Evolutionary conservation across 768 basidiomycete genomes (phyloP).

Genomic region (Termitomyces sp.): DNA sequence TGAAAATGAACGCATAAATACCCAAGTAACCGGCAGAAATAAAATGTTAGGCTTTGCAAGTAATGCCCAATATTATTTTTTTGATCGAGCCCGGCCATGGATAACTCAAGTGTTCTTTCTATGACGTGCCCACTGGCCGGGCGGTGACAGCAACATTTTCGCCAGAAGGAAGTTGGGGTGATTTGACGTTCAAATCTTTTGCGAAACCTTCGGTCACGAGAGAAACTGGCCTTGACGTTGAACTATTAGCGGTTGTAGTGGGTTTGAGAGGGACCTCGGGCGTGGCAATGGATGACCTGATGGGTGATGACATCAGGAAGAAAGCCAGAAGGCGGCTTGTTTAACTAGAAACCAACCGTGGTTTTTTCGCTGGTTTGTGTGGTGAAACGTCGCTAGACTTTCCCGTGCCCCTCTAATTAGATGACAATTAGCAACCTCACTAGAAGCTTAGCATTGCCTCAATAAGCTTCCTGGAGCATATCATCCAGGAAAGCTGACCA

Average conservation of each 20-base stretch:
- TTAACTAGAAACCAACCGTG: constrained; percentile 55
- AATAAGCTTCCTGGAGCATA: too few relatives aligned
- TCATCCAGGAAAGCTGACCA: too few relatives aligned
- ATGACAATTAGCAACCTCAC: constrained; percentile 4
- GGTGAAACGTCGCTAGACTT: constrained; percentile 59
- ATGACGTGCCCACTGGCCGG: constrained; percentile 35
- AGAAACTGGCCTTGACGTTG: constrained; percentile 23
- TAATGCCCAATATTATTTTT: constrained; percentile 7
- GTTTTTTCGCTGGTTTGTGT: constrained; percentile 75
- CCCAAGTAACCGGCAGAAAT: constrained; percentile 29
- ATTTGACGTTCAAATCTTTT: constrained; percentile 47
- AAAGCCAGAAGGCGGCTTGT: constrained; percentile 18
- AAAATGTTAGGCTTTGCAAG: constrained; percentile 14
- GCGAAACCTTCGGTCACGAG: constrained; percentile 28
- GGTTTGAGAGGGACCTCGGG: constrained; percentile 32
- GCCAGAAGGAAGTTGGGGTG: constrained; percentile 54
- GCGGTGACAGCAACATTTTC: constrained; percentile 56
- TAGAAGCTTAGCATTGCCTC: too few relatives aligned
- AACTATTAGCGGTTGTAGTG: constrained; percentile 30
- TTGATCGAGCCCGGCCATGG: constrained; percentile 7
- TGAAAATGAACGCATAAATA: constrained; percentile 38
- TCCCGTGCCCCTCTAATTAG: constrained; percentile 43
- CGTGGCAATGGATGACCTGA: constrained; percentile 41
- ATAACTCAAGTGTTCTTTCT: constrained; percentile 16
- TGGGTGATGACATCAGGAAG: constrained; percentile 19